Conservation (phyloP, 2,329 filamentous ascomycete genomes). For the Periglandula ipomoeae region DNA sequence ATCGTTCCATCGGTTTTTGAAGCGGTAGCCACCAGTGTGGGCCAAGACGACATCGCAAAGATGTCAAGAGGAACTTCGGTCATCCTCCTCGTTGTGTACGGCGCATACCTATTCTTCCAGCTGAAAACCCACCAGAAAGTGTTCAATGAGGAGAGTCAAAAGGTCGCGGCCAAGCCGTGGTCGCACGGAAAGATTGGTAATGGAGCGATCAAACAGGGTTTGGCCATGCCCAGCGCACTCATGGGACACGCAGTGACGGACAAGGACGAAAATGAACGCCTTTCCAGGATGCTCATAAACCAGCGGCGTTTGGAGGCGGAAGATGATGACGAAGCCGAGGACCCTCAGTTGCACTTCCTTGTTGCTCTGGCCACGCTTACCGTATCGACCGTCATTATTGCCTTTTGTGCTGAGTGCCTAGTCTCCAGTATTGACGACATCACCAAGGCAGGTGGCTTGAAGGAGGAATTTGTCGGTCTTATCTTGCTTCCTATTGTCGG, state of each 20-base stretch:
- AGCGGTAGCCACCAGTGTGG: constrained; percentile 30
- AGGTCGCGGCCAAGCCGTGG: constrained; percentile 55
- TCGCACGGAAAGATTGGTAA: constrained; percentile 19
- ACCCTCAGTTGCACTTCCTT: constrained; percentile 61
- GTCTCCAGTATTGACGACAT: constrained; percentile 65
- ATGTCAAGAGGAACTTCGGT: constrained; percentile 67
- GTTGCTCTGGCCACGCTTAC: constrained; percentile 66
- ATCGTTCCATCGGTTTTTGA: constrained; percentile 89
- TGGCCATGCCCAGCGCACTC: constrained; percentile 31
- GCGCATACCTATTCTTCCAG: constrained; percentile 80
- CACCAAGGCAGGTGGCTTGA: constrained; percentile 49
- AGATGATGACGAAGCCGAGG: constrained; percentile 62
- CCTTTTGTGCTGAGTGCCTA: constrained; percentile 72
- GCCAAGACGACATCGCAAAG: constrained; percentile 41
- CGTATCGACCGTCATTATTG: constrained; percentile 69
- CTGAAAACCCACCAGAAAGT: constrained; percentile 74
- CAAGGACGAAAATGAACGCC: constrained; percentile 31
- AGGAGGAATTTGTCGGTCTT: constrained; percentile 67
- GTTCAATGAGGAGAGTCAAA: constrained; percentile 73
- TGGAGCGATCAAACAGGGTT: constrained; percentile 28
- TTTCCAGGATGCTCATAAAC: constrained; percentile 36
- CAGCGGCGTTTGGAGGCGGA: constrained; percentile 26
- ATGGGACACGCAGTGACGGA: constrained; percentile 25
- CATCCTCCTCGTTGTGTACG: constrained; percentile 78
- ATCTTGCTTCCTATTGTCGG: constrained; percentile 78